Evolutionary conservation across 148 eudicot species (phyloP).

Genomic region (Silene conica): DNA sequence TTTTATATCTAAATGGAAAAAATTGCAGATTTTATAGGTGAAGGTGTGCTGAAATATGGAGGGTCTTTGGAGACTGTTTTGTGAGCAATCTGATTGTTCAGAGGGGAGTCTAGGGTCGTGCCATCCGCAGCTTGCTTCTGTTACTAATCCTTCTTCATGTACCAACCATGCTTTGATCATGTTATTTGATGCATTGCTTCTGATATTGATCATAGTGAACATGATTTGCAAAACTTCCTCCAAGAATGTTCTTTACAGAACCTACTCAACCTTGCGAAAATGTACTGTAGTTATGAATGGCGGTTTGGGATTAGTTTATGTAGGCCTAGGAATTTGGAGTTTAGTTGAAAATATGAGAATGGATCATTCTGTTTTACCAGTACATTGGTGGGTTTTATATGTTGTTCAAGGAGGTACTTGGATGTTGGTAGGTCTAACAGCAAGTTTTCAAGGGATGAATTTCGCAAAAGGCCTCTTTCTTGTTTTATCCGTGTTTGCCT

Average conservation of each 20-base stretch:
- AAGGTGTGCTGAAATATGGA: conserved; percentile 20
- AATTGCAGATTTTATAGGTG: conserved; percentile 1
- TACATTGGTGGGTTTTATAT: conserved; percentile 56
- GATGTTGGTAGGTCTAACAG: conserved; percentile 44
- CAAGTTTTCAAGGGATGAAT: conserved; percentile 41
- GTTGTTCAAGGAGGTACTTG: conserved; percentile 55
- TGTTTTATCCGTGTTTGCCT: conserved; percentile 37
- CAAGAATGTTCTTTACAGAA: conserved; percentile 25
- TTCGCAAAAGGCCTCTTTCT: conserved; percentile 32
- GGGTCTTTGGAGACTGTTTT: conserved; percentile 31
- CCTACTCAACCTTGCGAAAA: conserved; percentile 32
- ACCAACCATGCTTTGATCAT: conserved; percentile 51
- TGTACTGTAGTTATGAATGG: conserved; percentile 44
- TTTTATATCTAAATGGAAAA: background rate
- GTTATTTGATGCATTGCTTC: conserved; percentile 47
- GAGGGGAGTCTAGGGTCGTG: conserved; percentile 30
- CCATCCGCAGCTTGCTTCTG: conserved; percentile 21
- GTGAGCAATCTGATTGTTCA: conserved; percentile 27
- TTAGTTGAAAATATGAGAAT: conserved; percentile 27
- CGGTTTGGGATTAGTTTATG: conserved; percentile 40
- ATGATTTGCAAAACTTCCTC: conserved; percentile 33
- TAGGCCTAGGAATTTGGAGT: conserved; percentile 46
- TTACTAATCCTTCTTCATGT: conserved; percentile 62
- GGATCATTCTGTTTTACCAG: conserved; percentile 36
- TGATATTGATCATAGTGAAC: conserved; percentile 38